Evolutionary conservation across 495 filamentous ascomycete species (phyloP), one percentile per base, ranked within the genome.

Genomic region (Apiosordaria backusii): DNA sequence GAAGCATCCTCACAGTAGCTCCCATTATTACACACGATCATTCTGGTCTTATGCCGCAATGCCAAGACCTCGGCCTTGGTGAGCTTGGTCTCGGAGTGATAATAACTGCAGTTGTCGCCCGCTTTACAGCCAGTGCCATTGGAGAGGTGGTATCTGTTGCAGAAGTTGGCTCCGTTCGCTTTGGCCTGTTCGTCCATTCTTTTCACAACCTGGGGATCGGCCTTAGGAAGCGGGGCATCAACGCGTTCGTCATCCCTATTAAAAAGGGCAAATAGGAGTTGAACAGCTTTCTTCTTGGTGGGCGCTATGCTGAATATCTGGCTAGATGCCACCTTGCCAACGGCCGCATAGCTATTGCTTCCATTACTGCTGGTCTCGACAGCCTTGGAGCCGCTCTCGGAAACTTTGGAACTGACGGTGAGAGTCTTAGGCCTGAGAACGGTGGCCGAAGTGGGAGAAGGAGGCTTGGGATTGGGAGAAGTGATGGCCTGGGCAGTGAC

Each of bases 141-240:
- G 6, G 55, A 64, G 2, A 81, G 62, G 50, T 81, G 77, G 60
- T 62, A 77, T 9, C 68, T 45, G 64, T 81, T 80, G 65, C 79
- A 81, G 52, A 73, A 72, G 50, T 76, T 76, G 35, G 62, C 65
- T 3, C 65, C 67, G 22, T 75, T 75, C 16, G 50, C 71, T 4
- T 61, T 64, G 6, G 57, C 57, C 3, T 71, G 71, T 15, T 78
- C 74, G 3, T 65, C 65, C 23, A 77, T 62, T 5, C 64, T 52
- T n/a, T 67, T 62, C 5, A 74, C 67, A 1, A 71, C 69, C 3
- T 24, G 21, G 0, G 26, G 6, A 23, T 77, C 74, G 2, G 55
- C 10, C 52, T 57, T 73, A 18, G 70, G 67, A 45, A 77, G 27
- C 0, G 68, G 75, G 26, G 72, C 70, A n/a, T 81, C 79, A 24